Base-by-base conservation (phyloP, 805 yeast species). In the Saturnispora quitensis region DNA sequence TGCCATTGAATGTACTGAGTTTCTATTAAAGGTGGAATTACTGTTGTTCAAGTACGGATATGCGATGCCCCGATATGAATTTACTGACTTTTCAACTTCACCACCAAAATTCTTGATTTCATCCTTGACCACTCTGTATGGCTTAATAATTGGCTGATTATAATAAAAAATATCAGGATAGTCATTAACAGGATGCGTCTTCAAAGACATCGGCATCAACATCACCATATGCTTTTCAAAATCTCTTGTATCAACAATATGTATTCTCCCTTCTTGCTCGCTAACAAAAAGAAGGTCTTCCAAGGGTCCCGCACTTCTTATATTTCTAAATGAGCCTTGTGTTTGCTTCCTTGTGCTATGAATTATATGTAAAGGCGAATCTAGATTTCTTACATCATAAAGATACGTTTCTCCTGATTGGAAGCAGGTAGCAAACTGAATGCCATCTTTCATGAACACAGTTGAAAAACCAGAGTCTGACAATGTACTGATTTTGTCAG, bases 241-340 rank as follows among this genome's bases (percentile, higher is more conserved):
- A 60, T 85, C 79, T 55, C 96, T 76, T 25, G 89, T 75, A 64
- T 90, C 97, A 27, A 90, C 72, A 52, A 89, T 72, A 67, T 90
- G 98, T 3, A 90, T 86, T 50, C 96, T 74, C 0, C 95, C 95
- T 50, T 81, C 84, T 59, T 90, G 96, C 64, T 90, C 97, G 50
- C 85, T 77, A 2, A 90, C 73, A 50, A 86, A 78, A 52, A 90
- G 69, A 53, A 89, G 66, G 65, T 90, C 96, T 59, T 84, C 90
- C 15, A 84, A 71, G 4, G 87, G 84, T 36, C 75, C 72, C 24
- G 86, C 73, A 57, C 80, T 82, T 62, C 81, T 81, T 45, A 67
- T 63, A 25, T 68, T 68, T 28, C 73, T 59, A 55, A 65, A 71
- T 53, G 68, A 72, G 52, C 66, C 76, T 34, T 75, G 71, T 43